phyloP scores from a whole-genome alignment of 345 rosid species.

The Pistacia integerrima region DNA sequence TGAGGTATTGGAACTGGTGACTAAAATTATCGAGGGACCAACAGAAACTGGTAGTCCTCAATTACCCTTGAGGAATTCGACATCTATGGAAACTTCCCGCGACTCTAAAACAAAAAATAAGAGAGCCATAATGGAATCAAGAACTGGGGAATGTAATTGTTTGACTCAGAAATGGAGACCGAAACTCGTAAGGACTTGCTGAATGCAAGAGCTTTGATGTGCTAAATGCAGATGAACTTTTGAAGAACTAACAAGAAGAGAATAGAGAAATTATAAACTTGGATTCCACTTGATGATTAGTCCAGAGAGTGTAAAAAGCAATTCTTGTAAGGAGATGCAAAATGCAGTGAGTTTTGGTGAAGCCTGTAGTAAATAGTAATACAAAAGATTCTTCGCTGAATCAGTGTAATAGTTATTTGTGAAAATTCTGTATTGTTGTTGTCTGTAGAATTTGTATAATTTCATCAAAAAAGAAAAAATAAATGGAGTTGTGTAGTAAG shows the following conservation, averaged over 20 bases:
- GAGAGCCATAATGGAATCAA: conserved; percentile 38
- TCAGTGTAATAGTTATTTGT: neutral
- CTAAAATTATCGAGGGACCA: conserved; percentile 46
- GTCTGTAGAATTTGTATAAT: neutral
- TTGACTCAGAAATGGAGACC: conserved; percentile 46
- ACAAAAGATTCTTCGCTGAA: neutral
- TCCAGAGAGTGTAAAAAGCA: neutral
- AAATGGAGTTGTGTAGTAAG: neutral
- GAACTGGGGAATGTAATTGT: conserved; percentile 46
- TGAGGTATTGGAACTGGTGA: conserved; percentile 77
- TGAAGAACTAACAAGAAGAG: neutral
- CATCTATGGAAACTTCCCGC: conserved; percentile 25
- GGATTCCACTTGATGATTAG: neutral
- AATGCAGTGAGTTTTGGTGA: neutral
- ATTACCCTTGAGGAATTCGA: conserved; percentile 41
- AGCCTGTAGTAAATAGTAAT: neutral
- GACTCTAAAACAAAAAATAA: conserved; percentile 30
- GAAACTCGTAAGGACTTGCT: conserved; percentile 48
- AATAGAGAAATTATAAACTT: neutral
- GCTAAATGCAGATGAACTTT: neutral
- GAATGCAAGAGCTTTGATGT: conserved; percentile 16
- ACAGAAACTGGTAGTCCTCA: conserved; percentile 35
- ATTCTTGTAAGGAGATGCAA: neutral
- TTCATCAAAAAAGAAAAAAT: neutral
- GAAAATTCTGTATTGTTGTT: neutral